Evolutionary conservation across 805 yeast genomes (phyloP).

Genomic region (Brettanomyces custersianus): DNA sequence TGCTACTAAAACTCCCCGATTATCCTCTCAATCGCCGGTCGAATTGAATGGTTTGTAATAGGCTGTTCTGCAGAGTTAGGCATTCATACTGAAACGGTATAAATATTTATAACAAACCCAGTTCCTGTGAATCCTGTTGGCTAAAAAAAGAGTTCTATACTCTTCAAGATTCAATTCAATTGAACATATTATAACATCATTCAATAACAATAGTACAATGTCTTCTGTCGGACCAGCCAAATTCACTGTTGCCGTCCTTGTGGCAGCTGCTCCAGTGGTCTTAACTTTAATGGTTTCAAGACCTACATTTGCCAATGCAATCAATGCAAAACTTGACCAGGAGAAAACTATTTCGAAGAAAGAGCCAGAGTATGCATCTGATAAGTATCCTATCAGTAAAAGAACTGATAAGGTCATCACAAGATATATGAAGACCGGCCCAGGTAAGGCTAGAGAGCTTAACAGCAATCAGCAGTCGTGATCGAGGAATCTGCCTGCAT

Average conservation of each 20-base stretch:
- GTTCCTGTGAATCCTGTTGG: too few relatives aligned
- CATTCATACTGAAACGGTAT: too few relatives aligned
- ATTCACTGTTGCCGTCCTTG: conserved; percentile 19
- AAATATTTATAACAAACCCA: too few relatives aligned
- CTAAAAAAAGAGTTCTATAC: too few relatives aligned
- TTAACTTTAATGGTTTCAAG: conserved; percentile 19
- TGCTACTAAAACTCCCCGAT: too few relatives aligned
- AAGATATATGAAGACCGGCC: conserved; percentile 19
- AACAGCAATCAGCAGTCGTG: too few relatives aligned
- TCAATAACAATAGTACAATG: conserved; percentile 15
- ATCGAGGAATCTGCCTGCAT: too few relatives aligned
- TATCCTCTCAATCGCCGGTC: too few relatives aligned
- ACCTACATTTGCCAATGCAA: conserved; percentile 29
- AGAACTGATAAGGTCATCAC: conserved; percentile 18
- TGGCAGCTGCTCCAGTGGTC: conserved; percentile 22
- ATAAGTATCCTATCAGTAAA: conserved; percentile 15
- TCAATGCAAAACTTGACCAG: conserved; percentile 24
- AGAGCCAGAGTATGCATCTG: conserved; percentile 19
- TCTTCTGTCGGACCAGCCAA: conserved; percentile 20
- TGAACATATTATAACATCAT: too few relatives aligned
- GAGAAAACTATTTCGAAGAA: conserved; percentile 22
- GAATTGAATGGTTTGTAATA: too few relatives aligned
- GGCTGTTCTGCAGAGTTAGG: too few relatives aligned
- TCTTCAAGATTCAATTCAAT: too few relatives aligned
- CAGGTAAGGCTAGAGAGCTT: conserved; percentile 23